Base-by-base conservation (phyloP, 163 green algal genomes). In the Trebouxia gelatinosa region DNA sequence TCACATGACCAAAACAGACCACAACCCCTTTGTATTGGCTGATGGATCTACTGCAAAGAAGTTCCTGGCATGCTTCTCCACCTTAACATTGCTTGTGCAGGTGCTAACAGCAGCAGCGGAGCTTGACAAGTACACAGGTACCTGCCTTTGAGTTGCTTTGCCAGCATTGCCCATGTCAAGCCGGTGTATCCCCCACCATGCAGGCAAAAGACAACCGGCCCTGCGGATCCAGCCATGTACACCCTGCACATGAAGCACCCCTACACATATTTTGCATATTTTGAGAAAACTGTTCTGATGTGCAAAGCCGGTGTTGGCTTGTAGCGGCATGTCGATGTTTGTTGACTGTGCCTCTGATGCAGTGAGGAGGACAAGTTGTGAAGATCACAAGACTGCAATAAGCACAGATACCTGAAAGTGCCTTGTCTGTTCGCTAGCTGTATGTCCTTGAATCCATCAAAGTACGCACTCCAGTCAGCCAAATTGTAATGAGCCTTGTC, bases 131-230 rank as follows among this genome's bases (percentile, higher is more conserved):
- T 58, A 16, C 48, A 58, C 16, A 19, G 81, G 72, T 75, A 90
- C 86, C 61, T 87, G 76, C 91, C 83, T 70, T 94, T 95, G 6
- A 97, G 82, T 16, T 77, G 39, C 28, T 70, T 43, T 0, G 94
- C 94, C 48, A 97, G 62, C 26, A 94, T 78, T 5, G 91, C 91
- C 92, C 92, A 97, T 0, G 92, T 94, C 1, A 97, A 80, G 31
- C 91, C 93, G 16, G 90, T 94, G 85, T 97, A 97, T 40, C 93
- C 92, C 11, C 89, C 93, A 16, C 94, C 94, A 83, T 98, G 94
- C 58, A 97, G 66, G 79, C 90, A 96, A 13, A 97, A 82, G 50
- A 96, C 58, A 3, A 97, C 51, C 23, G 80, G 70, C 11, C 74
- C 65, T 5, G 37, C 3, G 19, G 9, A 64, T 0, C 80, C 80